phyloP scores from a whole-genome alignment of 169 alveolate species.

The Sarcocystis neurona region DNA sequence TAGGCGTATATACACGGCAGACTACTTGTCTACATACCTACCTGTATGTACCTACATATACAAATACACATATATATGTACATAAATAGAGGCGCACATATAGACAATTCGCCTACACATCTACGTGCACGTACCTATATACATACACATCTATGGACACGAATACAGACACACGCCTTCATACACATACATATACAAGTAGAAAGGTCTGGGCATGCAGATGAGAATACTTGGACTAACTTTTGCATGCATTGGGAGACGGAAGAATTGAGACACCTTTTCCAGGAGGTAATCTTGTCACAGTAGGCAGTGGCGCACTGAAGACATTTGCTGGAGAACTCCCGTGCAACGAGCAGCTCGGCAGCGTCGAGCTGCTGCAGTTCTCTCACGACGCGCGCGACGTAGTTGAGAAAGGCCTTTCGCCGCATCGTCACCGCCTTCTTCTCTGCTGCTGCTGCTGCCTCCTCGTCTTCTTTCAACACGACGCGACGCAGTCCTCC shows the following conservation, averaged over 20 bases:
- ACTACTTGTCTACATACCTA: neutral
- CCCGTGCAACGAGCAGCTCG: slow-evolving; percentile 8
- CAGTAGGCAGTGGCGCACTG: slow-evolving; percentile 53
- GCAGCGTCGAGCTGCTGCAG: neutral
- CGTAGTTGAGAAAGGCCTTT: slow-evolving; percentile 25
- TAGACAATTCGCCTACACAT: neutral
- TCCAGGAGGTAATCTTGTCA: slow-evolving; percentile 62
- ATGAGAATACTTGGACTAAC: neutral
- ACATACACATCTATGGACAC: neutral
- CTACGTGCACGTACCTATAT: neutral
- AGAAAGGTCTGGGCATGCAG: neutral
- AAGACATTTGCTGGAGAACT: slow-evolving; percentile 42
- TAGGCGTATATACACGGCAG: neutral
- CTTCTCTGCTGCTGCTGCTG: neutral
- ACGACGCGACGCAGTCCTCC: neutral
- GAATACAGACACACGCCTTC: neutral
- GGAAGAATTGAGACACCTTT: slow-evolving; percentile 49
- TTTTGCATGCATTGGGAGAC: slow-evolving; percentile 23
- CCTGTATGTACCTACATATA: neutral
- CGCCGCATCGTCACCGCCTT: slow-evolving; percentile 31
- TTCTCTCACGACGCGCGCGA: neutral
- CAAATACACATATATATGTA: neutral
- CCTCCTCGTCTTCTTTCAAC: neutral
- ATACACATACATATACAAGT: neutral
- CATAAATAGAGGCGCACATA: neutral